Evolutionary conservation across 2,329 filamentous ascomycete genomes (phyloP).

Genomic region (Venturia effusa): DNA sequence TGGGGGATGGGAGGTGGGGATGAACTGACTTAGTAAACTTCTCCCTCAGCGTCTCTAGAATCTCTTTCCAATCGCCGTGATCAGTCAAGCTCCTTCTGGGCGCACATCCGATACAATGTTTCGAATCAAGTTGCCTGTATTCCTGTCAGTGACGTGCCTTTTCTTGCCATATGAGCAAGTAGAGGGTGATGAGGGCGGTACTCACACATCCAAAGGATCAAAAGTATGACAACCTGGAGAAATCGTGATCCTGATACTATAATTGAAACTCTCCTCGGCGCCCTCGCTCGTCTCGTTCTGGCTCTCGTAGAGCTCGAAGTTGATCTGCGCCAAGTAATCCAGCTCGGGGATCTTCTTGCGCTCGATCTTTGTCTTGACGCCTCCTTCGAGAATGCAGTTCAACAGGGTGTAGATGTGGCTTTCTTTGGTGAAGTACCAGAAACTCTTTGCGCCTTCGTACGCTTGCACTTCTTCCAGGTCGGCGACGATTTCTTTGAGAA

Average conservation of each 20-base stretch:
- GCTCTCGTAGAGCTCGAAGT: slow-evolving; percentile 94
- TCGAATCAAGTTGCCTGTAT: slow-evolving; percentile 67
- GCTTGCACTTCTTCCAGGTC: slow-evolving; percentile 97
- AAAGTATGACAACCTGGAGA: slow-evolving; percentile 94
- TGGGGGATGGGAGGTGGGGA: too few species aligned
- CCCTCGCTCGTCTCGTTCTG: slow-evolving; percentile 50
- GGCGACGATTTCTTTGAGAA: slow-evolving; percentile 93
- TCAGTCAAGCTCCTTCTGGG: slow-evolving; percentile 81
- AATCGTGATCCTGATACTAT: slow-evolving; percentile 92
- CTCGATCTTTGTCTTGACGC: slow-evolving; percentile 92
- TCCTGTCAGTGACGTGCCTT: neutral
- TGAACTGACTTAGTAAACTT: slow-evolving; percentile 75
- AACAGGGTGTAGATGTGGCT: slow-evolving; percentile 96
- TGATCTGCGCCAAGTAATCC: slow-evolving; percentile 95
- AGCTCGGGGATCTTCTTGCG: slow-evolving; percentile 92
- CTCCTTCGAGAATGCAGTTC: slow-evolving; percentile 95
- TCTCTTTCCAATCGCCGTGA: slow-evolving; percentile 89
- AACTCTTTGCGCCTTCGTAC: slow-evolving; percentile 84
- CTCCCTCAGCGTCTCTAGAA: slow-evolving; percentile 88
- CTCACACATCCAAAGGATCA: slow-evolving; percentile 76
- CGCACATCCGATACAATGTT: slow-evolving; percentile 91
- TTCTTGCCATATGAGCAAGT: too few species aligned
- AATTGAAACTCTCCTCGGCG: slow-evolving; percentile 69
- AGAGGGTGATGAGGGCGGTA: slow-evolving; percentile 8
- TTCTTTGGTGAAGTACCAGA: slow-evolving; percentile 99